Evolutionary conservation across 2,329 filamentous ascomycete genomes (phyloP).

Genomic region (Aureobasidium musti): DNA sequence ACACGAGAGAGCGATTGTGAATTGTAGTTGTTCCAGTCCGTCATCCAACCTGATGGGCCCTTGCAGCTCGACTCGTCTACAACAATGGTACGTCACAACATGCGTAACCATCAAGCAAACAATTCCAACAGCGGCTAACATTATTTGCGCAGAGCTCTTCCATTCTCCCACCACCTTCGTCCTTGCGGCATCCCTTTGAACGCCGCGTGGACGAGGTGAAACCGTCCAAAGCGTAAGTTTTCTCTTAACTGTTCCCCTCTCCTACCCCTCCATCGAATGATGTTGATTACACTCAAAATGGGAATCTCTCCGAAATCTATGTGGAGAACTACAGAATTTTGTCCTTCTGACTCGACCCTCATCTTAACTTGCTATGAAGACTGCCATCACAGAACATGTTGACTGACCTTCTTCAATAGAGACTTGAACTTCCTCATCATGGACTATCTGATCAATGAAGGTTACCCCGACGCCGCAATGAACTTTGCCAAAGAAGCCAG

Average conservation of each 20-base stretch:
- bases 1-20: slow-evolving; percentile 10
- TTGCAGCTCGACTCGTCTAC: slow-evolving; percentile 21
- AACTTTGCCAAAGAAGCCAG: slow-evolving; percentile 96
- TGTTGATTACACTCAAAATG: slow-evolving; percentile 77
- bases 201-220: slow-evolving; percentile 80
- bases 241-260: slow-evolving; percentile 39
- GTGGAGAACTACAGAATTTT: slow-evolving; percentile 87
- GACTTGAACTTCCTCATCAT: slow-evolving; percentile 95
- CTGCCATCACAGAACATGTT: slow-evolving; percentile 15
- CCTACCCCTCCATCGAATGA: slow-evolving; percentile 62
- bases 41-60: slow-evolving; percentile 30
- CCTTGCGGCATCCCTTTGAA: slow-evolving; percentile 69
- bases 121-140: slow-evolving; percentile 8
- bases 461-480: slow-evolving; percentile 87
- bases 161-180: slow-evolving; percentile 55
- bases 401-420: slow-evolving; percentile 53
- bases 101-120: not conserved
- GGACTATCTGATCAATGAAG: slow-evolving; percentile 95
- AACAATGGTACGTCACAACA: slow-evolving; percentile 30
- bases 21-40: slow-evolving; percentile 8
- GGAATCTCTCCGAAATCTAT: slow-evolving; percentile 99
- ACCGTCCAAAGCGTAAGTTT: slow-evolving; percentile 74
- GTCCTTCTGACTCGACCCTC: slow-evolving; percentile 62
- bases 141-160: slow-evolving; percentile 58
- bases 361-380: slow-evolving; percentile 35